Evolutionary conservation across 2,329 filamentous ascomycete species (phyloP), one percentile per base, ranked within the genome.

Genomic region (Sphaerostilbella broomeana): DNA sequence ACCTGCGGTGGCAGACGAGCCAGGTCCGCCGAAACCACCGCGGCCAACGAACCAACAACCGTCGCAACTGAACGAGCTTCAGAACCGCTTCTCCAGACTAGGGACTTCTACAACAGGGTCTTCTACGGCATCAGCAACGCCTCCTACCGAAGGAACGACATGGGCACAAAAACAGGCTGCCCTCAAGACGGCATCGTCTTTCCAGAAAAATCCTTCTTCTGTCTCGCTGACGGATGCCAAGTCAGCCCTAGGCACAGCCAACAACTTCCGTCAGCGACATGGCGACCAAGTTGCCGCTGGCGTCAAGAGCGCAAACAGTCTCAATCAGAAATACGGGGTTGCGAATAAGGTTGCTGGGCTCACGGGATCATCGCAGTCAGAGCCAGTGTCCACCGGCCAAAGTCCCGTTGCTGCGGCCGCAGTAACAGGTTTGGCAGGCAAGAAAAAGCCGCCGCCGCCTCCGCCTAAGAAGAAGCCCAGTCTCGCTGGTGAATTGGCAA

Each of bases 221-320:
- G 75, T 82, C 2, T 79, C 76, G 0, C 47, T 79, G 3, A 62
- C 74, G 4, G 78, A 85, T 51, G 68, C 74, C 7, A 69, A 66
- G 43, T 61, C 68, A 26, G 74, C 78, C 11, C 80, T 75, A 2
- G 67, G 69, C 19, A 83, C 78, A 25, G 73, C 74, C 26, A 80
- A 77, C 47, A 81, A 82, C 53, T 84, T 87, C 57, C 77, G 79
- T 11, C 76, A 85, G 54, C 65, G 80, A 19, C 81, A 86, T 51
- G 76, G 80, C 4, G 81, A 81, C 13, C 78, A 85, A 55, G 74
- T 84, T 5, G 72, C 75, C 2, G 63, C 73, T 5, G 81, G 81
- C 0, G 68, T 72, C 51, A 65, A 69, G 51, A 70, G 68, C 15
- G 78, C 79, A 4, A 75, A 72, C 44, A 65, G 62, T 2, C 50